phyloP scores from a whole-genome alignment of 768 basidiomycete genomes.

The Mycena floridula region DNA sequence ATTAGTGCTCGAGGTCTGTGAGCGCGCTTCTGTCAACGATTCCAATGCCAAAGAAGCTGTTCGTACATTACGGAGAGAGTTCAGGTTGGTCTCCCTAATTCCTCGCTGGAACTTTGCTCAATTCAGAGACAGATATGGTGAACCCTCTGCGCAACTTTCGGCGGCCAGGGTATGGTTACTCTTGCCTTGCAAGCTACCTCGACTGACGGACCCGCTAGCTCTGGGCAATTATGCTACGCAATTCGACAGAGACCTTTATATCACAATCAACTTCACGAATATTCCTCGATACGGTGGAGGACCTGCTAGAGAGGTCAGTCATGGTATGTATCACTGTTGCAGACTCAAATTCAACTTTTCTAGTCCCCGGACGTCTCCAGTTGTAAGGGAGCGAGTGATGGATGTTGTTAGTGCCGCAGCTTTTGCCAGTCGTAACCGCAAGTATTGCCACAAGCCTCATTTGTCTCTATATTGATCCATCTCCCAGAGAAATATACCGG shows the following conservation, averaged over 20 bases:
- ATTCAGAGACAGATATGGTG: conserved; percentile 50
- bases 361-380: conserved; percentile 62
- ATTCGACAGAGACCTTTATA: conserved; percentile 68
- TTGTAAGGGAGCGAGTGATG: conserved; percentile 73
- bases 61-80: conserved; percentile 74
- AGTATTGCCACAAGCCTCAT: conserved; percentile 19
- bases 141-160: conserved; percentile 67
- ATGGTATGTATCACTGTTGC: too few species aligned
- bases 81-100: conserved; percentile 51
- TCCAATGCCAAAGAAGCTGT: conserved; percentile 78
- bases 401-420: conserved; percentile 82
- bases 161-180: conserved; percentile 62
- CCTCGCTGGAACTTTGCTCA: not conserved
- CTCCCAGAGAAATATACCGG: conserved; percentile 34
- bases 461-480: not conserved
- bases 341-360: too few species aligned
- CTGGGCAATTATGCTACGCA: conserved; percentile 88
- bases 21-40: conserved; percentile 70
- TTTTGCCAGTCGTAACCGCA: conserved; percentile 51
- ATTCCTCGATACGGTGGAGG: conserved; percentile 75
- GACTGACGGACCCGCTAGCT: conserved; percentile 51
- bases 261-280: conserved; percentile 66
- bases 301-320: too few species aligned
- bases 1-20: conserved; percentile 80
- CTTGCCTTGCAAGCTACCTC: too few species aligned